These are phyloP conservation scores for Tylopilus vinaceipallidus DNA, from an alignment of 768 basidiomycete species.

Conservation along the genomic window DNA sequence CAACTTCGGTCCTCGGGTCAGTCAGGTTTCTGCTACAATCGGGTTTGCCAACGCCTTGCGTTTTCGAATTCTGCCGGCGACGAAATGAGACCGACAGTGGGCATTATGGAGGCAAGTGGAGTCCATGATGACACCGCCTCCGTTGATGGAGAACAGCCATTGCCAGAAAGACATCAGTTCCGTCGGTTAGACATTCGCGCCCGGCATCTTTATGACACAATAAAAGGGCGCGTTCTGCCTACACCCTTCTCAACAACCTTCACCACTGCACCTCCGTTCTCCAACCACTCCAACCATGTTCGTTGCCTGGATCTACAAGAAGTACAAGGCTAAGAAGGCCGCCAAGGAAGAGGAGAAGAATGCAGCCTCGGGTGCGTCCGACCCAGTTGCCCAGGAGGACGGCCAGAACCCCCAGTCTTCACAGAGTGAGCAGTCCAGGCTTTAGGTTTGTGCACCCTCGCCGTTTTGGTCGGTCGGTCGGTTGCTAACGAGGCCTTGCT, in stretches of 20 bases:
- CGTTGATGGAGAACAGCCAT: neutral
- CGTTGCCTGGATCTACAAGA: constrained; percentile 17
- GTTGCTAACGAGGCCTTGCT: neutral
- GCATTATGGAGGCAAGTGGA: too few relatives aligned
- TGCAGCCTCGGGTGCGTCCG: neutral
- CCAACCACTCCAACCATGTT: constrained; percentile 10
- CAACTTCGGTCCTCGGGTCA: too few relatives aligned
- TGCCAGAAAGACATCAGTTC: neutral
- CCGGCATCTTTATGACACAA: neutral
- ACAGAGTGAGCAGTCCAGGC: neutral
- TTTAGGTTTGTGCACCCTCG: constrained; percentile 11
- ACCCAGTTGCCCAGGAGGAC: neutral
- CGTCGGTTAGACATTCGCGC: neutral
- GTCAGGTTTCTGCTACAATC: too few relatives aligned
- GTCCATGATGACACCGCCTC: neutral
- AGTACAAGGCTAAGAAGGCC: constrained; percentile 26
- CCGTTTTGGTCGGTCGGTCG: neutral
- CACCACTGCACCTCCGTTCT: neutral
- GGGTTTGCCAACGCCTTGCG: too few relatives aligned
- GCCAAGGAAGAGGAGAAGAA: constrained; percentile 17
- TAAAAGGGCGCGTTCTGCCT: constrained; percentile 6
- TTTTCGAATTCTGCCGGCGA: too few relatives aligned
- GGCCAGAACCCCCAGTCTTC: neutral
- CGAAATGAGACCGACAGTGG: too few relatives aligned
- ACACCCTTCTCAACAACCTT: neutral